phyloP scores from a whole-genome alignment of 1,284 basidiomycete species.

The Tylopilus sp. region DNA sequence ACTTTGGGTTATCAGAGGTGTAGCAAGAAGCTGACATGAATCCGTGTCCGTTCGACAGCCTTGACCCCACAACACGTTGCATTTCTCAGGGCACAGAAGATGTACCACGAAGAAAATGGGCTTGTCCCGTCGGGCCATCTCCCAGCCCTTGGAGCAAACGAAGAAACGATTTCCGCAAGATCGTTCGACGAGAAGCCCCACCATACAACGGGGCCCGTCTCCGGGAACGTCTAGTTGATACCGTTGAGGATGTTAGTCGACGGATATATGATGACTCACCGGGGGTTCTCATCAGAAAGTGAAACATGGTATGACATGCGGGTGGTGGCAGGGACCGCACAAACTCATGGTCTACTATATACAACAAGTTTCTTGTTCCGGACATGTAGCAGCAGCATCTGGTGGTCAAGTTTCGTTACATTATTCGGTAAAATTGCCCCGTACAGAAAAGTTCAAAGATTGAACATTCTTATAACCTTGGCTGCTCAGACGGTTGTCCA shows the following conservation, averaged over 20 bases:
- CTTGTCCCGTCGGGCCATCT: slow-evolving; percentile 23
- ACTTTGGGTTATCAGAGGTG: slow-evolving; percentile 3
- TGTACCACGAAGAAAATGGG: slow-evolving; percentile 27
- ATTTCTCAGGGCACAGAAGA: slow-evolving; percentile 21
- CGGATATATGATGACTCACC: background rate
- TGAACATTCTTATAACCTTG: slow-evolving; percentile 28
- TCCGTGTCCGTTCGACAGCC: slow-evolving; percentile 10
- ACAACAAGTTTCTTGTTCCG: slow-evolving; percentile 11
- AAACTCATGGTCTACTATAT: slow-evolving; percentile 3
- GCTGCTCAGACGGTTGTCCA: slow-evolving; percentile 18
- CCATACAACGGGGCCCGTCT: background rate
- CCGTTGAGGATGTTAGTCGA: background rate
- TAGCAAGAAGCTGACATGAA: slow-evolving; percentile 14
- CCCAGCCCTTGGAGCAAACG: slow-evolving; percentile 12
- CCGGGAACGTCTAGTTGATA: slow-evolving; percentile 19
- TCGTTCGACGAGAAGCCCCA: slow-evolving; percentile 18
- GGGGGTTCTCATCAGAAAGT: slow-evolving; percentile 5
- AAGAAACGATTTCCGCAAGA: slow-evolving; percentile 2
- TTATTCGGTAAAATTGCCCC: background rate
- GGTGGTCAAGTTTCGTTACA: background rate
- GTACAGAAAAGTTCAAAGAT: background rate
- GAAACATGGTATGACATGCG: background rate
- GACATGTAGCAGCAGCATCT: background rate
- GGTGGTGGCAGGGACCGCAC: background rate
- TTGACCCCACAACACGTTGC: slow-evolving; percentile 25